Base-by-base conservation (phyloP, 2,329 filamentous ascomycete species). In the Exophiala sp. region DNA sequence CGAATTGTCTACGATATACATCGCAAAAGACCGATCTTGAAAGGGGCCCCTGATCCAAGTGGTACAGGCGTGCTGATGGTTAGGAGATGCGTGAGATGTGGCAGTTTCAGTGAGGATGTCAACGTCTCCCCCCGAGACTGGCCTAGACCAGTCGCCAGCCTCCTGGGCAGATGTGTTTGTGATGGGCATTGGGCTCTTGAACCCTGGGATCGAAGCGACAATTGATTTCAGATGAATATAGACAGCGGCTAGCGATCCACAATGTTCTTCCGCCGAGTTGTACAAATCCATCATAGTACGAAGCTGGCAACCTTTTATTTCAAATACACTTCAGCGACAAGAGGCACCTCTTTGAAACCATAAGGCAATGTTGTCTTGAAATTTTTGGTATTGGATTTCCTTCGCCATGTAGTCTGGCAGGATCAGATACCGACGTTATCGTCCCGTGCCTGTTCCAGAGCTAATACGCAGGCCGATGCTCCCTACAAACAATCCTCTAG, bases 111-210 rank as follows among this genome's bases (percentile, higher is more conserved):
- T 29, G 60, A 56, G 43, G 52, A 57, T 42, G 42, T 61, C 29
- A 50, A 48, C n/a, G 48, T 50, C 8, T 41, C 52, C 5, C 45
- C 43, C 18, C 53, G 34, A 41, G 55, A 56, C 6, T 57, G 53
- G 52, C 52, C 56, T 19, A 55, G 47, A 35, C 40, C 48, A 32
- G 45, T 60, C 27, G 44, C 43, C 22, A 19, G 39, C 6, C 29
- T 58, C 22, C 52, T 62, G 40, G 43, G 46, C 19, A 53, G 53
- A 39, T 62, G 60, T 53, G 48, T 60, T 27, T 62, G 60, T 55
- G 60, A 62, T 48, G 60, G 58, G 9, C 48, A 46, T 35, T 62
- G 56, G 49, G 43, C 57, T 24, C 22, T 60, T 8, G 55, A 55
- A 34, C 47, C 48, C 38, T 60, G 57, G 53, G 47, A 57, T 11